Conservation (phyloP, 2,329 filamentous ascomycete species). For the Beauveria australis region DNA sequence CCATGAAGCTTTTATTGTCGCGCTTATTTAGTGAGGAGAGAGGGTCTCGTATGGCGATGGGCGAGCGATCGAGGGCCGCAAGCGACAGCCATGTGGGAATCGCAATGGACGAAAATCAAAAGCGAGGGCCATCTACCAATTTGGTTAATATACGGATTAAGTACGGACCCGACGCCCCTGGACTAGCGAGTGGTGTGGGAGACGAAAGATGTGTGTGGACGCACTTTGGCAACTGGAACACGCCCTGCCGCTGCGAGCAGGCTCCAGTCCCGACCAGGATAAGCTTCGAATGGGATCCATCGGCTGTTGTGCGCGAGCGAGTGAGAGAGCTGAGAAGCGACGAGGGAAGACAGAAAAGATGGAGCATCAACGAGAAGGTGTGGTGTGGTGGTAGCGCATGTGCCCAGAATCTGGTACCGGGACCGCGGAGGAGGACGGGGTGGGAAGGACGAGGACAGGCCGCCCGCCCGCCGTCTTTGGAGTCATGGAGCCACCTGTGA, state of each 20-base stretch:
- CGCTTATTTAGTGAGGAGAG: no score
- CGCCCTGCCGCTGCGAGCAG: background rate
- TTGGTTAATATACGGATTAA: no score
- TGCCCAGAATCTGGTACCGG: conserved; percentile 4
- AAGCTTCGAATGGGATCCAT: background rate
- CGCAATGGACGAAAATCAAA: background rate
- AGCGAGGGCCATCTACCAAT: background rate
- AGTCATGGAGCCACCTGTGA: no score
- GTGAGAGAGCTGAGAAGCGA: background rate
- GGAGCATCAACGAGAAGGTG: background rate
- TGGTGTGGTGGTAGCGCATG: conserved; percentile 4
- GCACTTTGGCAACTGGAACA: background rate
- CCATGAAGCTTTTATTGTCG: no score
- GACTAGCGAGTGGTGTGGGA: background rate
- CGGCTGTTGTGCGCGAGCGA: background rate
- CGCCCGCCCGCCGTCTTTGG: background rate
- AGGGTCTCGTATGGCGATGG: no score
- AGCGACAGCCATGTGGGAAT: background rate
- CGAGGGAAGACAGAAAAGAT: background rate
- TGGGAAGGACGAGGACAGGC: background rate
- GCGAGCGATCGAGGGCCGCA: background rate
- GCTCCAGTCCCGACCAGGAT: background rate
- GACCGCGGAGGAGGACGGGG: background rate
- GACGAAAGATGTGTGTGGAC: background rate
- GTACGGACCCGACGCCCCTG: conserved; percentile 1